These are phyloP conservation scores for Globisporangium splendens DNA, from an alignment of 352 stramenopile species.

Conservation along the genomic window DNA sequence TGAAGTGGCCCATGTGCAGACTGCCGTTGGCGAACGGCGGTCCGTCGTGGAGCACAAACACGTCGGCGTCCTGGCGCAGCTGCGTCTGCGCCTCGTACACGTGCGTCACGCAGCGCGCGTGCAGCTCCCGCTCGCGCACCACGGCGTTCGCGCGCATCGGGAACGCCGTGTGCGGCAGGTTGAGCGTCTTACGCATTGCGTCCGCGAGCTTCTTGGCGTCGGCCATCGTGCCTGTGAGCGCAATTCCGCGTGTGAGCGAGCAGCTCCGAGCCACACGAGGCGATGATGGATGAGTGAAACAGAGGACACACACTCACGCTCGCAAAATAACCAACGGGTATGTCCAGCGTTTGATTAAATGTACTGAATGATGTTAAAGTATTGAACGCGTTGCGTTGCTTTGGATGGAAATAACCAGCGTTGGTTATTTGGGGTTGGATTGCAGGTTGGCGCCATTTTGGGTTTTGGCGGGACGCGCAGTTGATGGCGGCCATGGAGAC, in stretches of 20 bases:
- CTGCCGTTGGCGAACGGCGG: constrained; percentile 99
- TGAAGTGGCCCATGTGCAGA: constrained; percentile 96
- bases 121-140: constrained; percentile 63
- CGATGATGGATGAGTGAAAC: too few relatives aligned
- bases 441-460: too few relatives aligned
- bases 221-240: too few relatives aligned
- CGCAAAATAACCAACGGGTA: too few relatives aligned
- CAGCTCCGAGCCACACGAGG: too few relatives aligned
- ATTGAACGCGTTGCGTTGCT: background rate
- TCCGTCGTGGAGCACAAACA: constrained; percentile 97
- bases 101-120: constrained; percentile 58
- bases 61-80: constrained; percentile 15
- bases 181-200: constrained; percentile 90
- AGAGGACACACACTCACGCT: too few relatives aligned
- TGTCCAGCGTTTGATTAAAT: too few relatives aligned
- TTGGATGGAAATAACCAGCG: background rate
- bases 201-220: constrained; percentile 66
- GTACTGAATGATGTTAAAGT: too few relatives aligned
- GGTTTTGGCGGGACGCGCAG: background rate
- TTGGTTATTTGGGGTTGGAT: background rate
- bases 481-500: background rate
- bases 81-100: constrained; percentile 48
- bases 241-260: too few relatives aligned
- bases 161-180: constrained; percentile 95
- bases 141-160: constrained; percentile 95